A percentile compares a stretch with the other conserved stretches of the same genome.
These are phyloP conservation scores for Forsythia viridissima DNA, from an alignment of 257 asterid species.

Conservation along the genomic window DNA sequence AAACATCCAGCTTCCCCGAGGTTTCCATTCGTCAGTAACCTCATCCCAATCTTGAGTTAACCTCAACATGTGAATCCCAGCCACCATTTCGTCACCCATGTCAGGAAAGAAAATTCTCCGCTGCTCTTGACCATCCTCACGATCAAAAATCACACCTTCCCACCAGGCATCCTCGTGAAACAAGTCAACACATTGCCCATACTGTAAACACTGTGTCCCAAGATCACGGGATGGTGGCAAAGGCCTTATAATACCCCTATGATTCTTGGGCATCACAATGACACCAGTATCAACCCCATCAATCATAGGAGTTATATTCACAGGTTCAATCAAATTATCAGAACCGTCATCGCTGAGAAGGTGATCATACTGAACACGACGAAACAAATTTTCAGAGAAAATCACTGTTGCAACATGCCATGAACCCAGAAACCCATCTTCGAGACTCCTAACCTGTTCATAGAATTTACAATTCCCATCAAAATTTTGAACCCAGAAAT, in stretches of 20 bases:
- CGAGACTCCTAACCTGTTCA: slow-evolving; percentile 64
- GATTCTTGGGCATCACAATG: slow-evolving; percentile 3
- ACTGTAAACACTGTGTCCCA: slow-evolving; percentile 38
- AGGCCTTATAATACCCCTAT: slow-evolving; percentile 77
- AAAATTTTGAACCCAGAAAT: neutral
- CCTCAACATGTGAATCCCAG: slow-evolving; percentile 42
- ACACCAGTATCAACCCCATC: slow-evolving; percentile 43
- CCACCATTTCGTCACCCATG: slow-evolving; percentile 77
- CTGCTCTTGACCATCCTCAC: slow-evolving; percentile 44
- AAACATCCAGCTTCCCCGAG: slow-evolving; percentile 71
- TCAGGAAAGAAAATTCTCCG: slow-evolving; percentile 84
- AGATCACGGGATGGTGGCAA: slow-evolving; percentile 37
- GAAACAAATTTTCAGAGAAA: slow-evolving; percentile 26
- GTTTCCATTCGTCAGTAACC: slow-evolving; percentile 59
- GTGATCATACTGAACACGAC: slow-evolving; percentile 55
- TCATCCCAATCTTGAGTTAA: slow-evolving; percentile 80
- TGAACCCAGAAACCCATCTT: slow-evolving; percentile 65
- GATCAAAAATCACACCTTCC: slow-evolving; percentile 93
- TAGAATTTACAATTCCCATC: slow-evolving; percentile 13
- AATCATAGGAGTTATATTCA: slow-evolving; percentile 48
- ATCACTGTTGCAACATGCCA: slow-evolving; percentile 58
- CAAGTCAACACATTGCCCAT: slow-evolving; percentile 77
- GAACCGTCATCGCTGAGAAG: slow-evolving; percentile 52
- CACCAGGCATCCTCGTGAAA: slow-evolving; percentile 75
- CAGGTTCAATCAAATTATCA: slow-evolving; percentile 40